Conservation (phyloP, 495 filamentous ascomycete genomes). For the Xylaria acuta region DNA sequence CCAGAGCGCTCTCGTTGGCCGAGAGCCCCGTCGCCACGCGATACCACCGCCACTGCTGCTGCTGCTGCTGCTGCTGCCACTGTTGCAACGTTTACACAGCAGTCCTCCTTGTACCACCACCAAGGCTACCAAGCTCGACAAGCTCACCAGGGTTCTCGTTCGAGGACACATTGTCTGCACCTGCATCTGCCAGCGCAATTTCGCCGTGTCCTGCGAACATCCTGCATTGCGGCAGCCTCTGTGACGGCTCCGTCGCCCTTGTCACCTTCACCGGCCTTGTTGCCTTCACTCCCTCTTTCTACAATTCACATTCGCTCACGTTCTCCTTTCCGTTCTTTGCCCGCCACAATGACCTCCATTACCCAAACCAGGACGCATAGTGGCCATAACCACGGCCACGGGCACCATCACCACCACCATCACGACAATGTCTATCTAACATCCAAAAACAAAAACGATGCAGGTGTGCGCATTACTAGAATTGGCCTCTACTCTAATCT, state of each 20-base stretch:
- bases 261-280: conserved; percentile 13
- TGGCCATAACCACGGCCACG: conserved; percentile 30
- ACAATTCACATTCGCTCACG: conserved; percentile 27
- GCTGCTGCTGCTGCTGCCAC: conserved; percentile 12
- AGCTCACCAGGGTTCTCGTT: conserved; percentile 19
- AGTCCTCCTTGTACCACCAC: conserved; percentile 3
- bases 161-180: conserved; percentile 46
- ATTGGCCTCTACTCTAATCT: conserved; percentile 92
- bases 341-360: conserved; percentile 34
- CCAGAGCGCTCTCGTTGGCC: conserved; percentile 24
- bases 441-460: conserved; percentile 87
- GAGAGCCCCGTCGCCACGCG: conserved; percentile 15
- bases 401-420: conserved; percentile 69
- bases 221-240: conserved; percentile 25
- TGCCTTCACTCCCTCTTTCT: conserved; percentile 16
- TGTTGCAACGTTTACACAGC: conserved; percentile 27
- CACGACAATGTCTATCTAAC: conserved; percentile 90
- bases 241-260: conserved; percentile 7
- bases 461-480: conserved; percentile 92
- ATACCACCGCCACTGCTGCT: conserved; percentile 3
- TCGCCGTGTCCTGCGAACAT: conserved; percentile 43
- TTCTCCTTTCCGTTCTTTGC: conserved; percentile 28
- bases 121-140: background rate
- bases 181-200: conserved; percentile 17
- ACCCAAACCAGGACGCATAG: conserved; percentile 53